Conservation (phyloP, 2,329 filamentous ascomycete species). For the Penicillium psychrosexuale region DNA sequence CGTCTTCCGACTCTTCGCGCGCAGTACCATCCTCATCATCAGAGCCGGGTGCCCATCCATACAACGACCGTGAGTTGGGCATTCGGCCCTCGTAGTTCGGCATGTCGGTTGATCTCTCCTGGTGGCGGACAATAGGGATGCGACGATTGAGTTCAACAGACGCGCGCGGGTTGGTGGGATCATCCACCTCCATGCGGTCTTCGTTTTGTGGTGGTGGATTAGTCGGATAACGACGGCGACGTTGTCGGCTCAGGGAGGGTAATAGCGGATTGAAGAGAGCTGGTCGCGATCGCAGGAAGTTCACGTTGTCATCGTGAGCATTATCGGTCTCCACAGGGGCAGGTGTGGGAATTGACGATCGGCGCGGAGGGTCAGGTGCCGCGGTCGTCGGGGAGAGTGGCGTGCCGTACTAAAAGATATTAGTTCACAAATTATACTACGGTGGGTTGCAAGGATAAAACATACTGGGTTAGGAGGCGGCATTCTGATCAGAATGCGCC, state of each 20-base stretch:
- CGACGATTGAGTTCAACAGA: slow-evolving; percentile 44
- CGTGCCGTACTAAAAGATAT: slow-evolving; percentile 24
- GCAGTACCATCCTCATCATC: slow-evolving; percentile 32
- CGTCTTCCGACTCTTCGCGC: slow-evolving; percentile 29
- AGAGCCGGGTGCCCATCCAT: slow-evolving; percentile 58
- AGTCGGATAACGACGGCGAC: slow-evolving; percentile 31
- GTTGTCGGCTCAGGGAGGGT: slow-evolving; percentile 30
- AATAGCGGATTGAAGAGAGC: slow-evolving; percentile 25
- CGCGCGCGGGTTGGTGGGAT: slow-evolving; percentile 27
- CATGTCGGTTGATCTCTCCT: slow-evolving; percentile 44
- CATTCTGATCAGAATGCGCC: slow-evolving; percentile 16
- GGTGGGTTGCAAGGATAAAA: slow-evolving; percentile 8
- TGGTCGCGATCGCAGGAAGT: slow-evolving; percentile 48
- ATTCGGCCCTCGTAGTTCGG: slow-evolving; percentile 55
- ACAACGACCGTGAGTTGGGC: slow-evolving; percentile 54
- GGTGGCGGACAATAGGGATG: slow-evolving; percentile 37
- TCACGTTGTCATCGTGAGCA: slow-evolving; percentile 50
- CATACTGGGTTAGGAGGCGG: slow-evolving; percentile 45
- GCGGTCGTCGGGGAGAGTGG: slow-evolving; percentile 26
- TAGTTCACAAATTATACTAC: neutral
- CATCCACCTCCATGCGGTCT: slow-evolving; percentile 39
- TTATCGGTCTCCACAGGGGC: slow-evolving; percentile 46
- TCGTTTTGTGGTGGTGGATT: slow-evolving; percentile 25
- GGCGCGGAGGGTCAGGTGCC: slow-evolving; percentile 44
- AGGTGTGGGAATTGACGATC: slow-evolving; percentile 47